Evolutionary conservation across 257 asterid genomes (phyloP).

Genomic region (Nicotiana tabacum): DNA sequence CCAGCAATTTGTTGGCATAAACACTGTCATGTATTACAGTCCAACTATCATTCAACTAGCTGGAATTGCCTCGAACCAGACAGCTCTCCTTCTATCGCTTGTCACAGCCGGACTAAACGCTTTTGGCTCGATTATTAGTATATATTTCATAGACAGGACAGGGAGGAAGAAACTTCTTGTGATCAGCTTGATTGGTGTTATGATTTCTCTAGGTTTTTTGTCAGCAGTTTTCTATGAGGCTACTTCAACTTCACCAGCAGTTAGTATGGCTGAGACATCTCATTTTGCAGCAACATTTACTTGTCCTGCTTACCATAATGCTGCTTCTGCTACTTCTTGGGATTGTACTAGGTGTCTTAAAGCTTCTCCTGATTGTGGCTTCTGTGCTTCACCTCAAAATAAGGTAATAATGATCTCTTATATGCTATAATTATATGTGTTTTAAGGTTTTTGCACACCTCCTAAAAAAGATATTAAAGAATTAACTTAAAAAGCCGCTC

Average conservation of each 20-base stretch:
- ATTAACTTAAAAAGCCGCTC: no score
- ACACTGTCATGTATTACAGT: slow-evolving; percentile 39
- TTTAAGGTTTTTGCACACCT: neutral
- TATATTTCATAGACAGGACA: slow-evolving; percentile 36
- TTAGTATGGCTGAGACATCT: slow-evolving; percentile 24
- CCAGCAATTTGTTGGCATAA: slow-evolving; percentile 44
- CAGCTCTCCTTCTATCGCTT: slow-evolving; percentile 32
- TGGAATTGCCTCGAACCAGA: slow-evolving; percentile 32
- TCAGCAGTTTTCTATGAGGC: slow-evolving; percentile 35
- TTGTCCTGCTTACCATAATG: slow-evolving; percentile 28
- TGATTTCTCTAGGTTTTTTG: slow-evolving; percentile 31
- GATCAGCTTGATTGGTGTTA: slow-evolving; percentile 31
- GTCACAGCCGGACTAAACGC: slow-evolving; percentile 38
- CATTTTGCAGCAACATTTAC: slow-evolving; percentile 15
- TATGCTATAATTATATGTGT: neutral
- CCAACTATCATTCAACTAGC: slow-evolving; percentile 40
- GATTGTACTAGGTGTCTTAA: slow-evolving; percentile 41
- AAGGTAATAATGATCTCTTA: slow-evolving; percentile 20
- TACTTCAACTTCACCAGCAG: slow-evolving; percentile 28
- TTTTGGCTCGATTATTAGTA: slow-evolving; percentile 38
- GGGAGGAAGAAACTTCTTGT: slow-evolving; percentile 40
- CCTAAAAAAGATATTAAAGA: no score
- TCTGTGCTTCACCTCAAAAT: slow-evolving; percentile 32
- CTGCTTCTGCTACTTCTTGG: slow-evolving; percentile 23
- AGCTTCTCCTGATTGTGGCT: slow-evolving; percentile 38